Base-by-base conservation (phyloP, 495 filamentous ascomycete species). In the Hyaloscypha finlandica region DNA sequence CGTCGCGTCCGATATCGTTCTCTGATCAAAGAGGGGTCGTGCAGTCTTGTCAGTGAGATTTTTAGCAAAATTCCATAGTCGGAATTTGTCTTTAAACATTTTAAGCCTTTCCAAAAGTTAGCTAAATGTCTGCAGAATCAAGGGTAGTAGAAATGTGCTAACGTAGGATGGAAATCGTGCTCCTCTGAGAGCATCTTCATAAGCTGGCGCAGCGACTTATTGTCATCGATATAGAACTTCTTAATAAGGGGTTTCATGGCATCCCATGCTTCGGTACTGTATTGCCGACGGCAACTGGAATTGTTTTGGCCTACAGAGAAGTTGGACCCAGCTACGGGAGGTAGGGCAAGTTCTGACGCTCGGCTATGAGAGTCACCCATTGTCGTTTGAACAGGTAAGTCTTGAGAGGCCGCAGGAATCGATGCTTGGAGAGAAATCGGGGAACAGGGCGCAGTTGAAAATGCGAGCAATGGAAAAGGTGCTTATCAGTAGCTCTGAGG, bases 81-180 rank as follows among this genome's bases (percentile, higher is more conserved):
- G 2, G 22, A 59, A 59, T 22, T 35, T 59, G 8, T 59, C 22
- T 22, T 59, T 59, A 30, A 12, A 37, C 57, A 59, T 59, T 33
- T 59, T 59, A 14, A 1, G 5, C 22, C 57, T 59, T 12, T 37
- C 25, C 25, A 11, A 59, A 59, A 16, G 1, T 32, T 22, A 33
- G 32, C 29, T 16, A 31, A 37, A 31, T 12, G 14, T 59, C 32
- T 5, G 25, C 25, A 6, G 32, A 1, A 1, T 2, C 14, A 22
- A 12, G 31, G 22, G 14, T 8, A 33, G 57, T 33, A 14, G 8
- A 12, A 11, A 33, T 14, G 32, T 25, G 32, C 57, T 59, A 1
- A 59, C 57, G 57, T 59, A 16, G 57, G 57, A 31, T 35, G 57
- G 22, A 59, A 59, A 22, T 35, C 22, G 20, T 37, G 57, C 22